These are phyloP conservation scores for Torulaspora maleeae DNA, from an alignment of 805 yeast species.

Conservation along the genomic window DNA sequence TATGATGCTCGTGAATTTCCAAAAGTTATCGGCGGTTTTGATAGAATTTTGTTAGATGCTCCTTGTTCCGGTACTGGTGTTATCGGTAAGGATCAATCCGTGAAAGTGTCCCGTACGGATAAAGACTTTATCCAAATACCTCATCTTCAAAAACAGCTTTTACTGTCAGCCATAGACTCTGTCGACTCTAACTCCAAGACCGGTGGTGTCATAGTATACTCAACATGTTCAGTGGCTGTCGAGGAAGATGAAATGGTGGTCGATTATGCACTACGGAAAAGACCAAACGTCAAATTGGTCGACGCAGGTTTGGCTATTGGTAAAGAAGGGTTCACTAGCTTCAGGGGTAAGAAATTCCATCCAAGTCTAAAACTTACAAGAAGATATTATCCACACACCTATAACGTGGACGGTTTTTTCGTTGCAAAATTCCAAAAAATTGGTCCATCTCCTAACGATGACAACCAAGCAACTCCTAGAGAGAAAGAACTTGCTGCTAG, in stretches of 20 bases:
- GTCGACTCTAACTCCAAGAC: conserved; percentile 89
- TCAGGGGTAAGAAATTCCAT: conserved; percentile 87
- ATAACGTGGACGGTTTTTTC: conserved; percentile 96
- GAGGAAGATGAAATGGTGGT: conserved; percentile 98
- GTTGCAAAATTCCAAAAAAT: conserved; percentile 95
- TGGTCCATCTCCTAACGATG: conserved; percentile 80
- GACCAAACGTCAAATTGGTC: conserved; percentile 93
- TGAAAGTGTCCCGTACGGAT: conserved; percentile 88
- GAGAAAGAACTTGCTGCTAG: conserved; percentile 82
- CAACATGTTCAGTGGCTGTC: conserved; percentile 97
- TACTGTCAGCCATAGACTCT: conserved; percentile 93
- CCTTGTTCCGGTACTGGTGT: conserved; percentile 99
- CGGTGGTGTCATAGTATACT: conserved; percentile 92
- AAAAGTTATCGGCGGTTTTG: conserved; percentile 96
- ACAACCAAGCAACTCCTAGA: conserved; percentile 78
- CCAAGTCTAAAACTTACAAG: conserved; percentile 73
- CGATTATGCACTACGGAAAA: conserved; percentile 92
- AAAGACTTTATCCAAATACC: conserved; percentile 96
- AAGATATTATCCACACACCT: conserved; percentile 97
- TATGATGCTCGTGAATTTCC: conserved; percentile 99
- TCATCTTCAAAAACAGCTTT: conserved; percentile 89
- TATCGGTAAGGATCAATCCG: conserved; percentile 93
- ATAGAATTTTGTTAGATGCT: conserved; percentile 90
- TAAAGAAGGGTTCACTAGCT: conserved; percentile 90
- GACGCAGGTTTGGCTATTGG: conserved; percentile 92